Base-by-base conservation (phyloP, 2,329 filamentous ascomycete genomes). In the Fusarium caatingaense region DNA sequence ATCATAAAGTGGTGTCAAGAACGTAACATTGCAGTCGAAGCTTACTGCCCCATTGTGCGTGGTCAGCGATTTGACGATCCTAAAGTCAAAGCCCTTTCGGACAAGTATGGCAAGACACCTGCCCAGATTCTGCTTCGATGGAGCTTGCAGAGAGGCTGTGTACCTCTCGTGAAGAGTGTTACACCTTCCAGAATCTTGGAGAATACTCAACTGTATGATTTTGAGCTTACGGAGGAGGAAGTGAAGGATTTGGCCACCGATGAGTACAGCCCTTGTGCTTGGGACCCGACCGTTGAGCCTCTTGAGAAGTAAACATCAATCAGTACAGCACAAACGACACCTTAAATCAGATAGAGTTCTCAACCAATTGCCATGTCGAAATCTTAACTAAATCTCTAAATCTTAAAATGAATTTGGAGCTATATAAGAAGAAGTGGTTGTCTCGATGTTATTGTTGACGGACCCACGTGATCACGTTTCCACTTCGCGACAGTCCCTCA, bases 81-180 rank as follows among this genome's bases (percentile, higher is more conserved):
- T 67, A 87, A 86, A 15, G 82, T 96, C 32, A 84, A 86, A 63
- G 83, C 83, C 16, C 80, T 97, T 60, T 88, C 90, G 2, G 83
- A 90, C 73, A 94, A 93, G 81, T 88, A 96, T 78, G 84, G 84
- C 69, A 94, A 91, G 81, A 88, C 88, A 10, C 88, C 91, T 63
- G 91, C 92, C 12, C 94, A 97, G 83, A 82, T 97, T 12, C 80
- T 97, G 74, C 81, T 97, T 51, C 86, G 93, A 68, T 97, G 93
- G 86, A 92, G 91, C 72, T 79, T 97, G 79, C 92, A 97, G 80
- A 94, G 93, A 81, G 91, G 88, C 6, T 89, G 88, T 78, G 85
- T 92, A 34, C 91, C 91, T 47, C 81, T 94, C 65, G 91, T 92
- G 23, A 94, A 94, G 85, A 93, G 89, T 64, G 90, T 91, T 51